These are phyloP conservation scores for Globisporangium nunn DNA, from an alignment of 352 stramenopile genomes.

Conservation along the genomic window DNA sequence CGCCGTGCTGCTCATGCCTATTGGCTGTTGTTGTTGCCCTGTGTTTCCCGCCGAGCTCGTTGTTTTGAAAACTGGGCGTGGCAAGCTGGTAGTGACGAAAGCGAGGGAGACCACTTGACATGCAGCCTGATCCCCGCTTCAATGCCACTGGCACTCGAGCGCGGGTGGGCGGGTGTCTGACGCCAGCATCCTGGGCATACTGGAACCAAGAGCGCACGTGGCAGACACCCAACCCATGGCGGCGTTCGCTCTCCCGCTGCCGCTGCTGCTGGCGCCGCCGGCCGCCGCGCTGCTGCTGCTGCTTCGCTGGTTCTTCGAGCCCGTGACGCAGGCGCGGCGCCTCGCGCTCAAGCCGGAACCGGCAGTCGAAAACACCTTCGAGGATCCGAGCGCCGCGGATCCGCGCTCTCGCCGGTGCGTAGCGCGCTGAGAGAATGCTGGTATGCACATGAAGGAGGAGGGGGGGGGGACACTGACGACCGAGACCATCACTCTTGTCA, in stretches of 20 bases:
- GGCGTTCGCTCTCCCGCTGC: conserved; percentile 1
- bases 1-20: not conserved
- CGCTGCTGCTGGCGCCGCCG: conserved; percentile 18
- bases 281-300: conserved; percentile 26
- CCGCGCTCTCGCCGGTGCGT: conserved; percentile 29
- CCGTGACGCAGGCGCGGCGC: conserved; percentile 44
- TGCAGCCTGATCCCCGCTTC: too few relatives aligned
- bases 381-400: conserved; percentile 39
- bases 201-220: not conserved
- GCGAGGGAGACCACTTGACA: not conserved
- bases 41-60: not conserved
- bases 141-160: too few relatives aligned
- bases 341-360: conserved; percentile 43
- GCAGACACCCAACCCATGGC: too few relatives aligned
- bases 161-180: not conserved
- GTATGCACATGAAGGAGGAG: too few relatives aligned
- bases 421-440: not conserved
- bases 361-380: conserved; percentile 43
- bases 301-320: conserved; percentile 48
- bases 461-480: too few relatives aligned
- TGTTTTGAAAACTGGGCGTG: not conserved
- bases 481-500: conserved; percentile 5
- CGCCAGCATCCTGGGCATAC: not conserved
- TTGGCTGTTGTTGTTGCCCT: not conserved
- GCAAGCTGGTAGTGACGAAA: not conserved